phyloP scores from a whole-genome alignment of 1,284 basidiomycete species.

The Papiliotrema laurentii region DNA sequence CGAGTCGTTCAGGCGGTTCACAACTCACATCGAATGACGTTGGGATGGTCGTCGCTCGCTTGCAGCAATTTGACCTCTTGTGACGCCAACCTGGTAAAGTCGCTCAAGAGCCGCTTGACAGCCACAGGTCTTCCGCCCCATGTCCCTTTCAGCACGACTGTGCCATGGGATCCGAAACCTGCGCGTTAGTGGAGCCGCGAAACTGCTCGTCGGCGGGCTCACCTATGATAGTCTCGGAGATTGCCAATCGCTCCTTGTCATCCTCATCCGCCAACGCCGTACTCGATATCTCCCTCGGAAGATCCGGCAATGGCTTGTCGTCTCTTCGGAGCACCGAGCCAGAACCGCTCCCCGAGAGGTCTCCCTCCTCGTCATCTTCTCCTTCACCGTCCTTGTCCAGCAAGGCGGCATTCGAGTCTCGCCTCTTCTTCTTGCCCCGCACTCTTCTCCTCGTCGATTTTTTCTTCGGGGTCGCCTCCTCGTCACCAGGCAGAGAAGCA shows the following conservation, averaged over 20 bases:
- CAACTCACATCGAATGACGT: conserved; percentile 75
- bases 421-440: conserved; percentile 37
- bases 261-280: conserved; percentile 22
- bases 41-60: conserved; percentile 96
- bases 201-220: conserved; percentile 33
- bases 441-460: conserved; percentile 15
- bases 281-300: conserved; percentile 35
- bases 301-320: conserved; percentile 38
- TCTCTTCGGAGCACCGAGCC: conserved; percentile 8
- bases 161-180: conserved; percentile 96
- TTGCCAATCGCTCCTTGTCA: conserved; percentile 52
- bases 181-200: neutral
- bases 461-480: conserved; percentile 30
- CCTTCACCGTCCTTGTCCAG: conserved; percentile 40
- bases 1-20: neutral
- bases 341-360: conserved; percentile 17
- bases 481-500: conserved; percentile 9
- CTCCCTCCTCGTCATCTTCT: conserved; percentile 50
- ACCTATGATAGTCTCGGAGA: conserved; percentile 78
- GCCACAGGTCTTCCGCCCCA: conserved; percentile 94
- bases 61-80: conserved; percentile 92
- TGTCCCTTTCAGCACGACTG: conserved; percentile 88
- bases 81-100: conserved; percentile 90
- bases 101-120: conserved; percentile 89
- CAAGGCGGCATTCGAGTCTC: conserved; percentile 9